phyloP scores from a whole-genome alignment of 371 early-diverging fungal species.

The Rhizopus microsporus region DNA sequence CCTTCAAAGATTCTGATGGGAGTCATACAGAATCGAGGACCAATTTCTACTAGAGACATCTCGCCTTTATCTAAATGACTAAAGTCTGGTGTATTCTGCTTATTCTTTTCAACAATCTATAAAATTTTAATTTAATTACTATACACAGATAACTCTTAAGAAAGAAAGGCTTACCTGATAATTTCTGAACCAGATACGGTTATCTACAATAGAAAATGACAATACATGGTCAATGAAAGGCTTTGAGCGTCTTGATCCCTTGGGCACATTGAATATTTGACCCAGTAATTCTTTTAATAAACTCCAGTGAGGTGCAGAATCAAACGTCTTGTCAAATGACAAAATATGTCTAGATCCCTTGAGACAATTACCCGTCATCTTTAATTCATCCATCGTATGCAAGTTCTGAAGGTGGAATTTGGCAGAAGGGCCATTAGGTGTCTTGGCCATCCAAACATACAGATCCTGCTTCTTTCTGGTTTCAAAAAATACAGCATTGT shows the following conservation, averaged over 20 bases:
- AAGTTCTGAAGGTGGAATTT: conserved; percentile 96
- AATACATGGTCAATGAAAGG: conserved; percentile 97
- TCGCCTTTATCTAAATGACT: conserved; percentile 65
- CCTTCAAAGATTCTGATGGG: conserved; percentile 94
- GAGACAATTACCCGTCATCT: conserved; percentile 96
- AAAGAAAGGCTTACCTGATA: conserved; percentile 71
- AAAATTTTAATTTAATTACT: conserved; percentile 7
- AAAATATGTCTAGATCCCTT: conserved; percentile 95
- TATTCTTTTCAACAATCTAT: conserved; percentile 59
- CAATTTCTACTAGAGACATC: conserved; percentile 90
- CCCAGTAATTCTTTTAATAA: conserved; percentile 90
- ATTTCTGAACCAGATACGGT: conserved; percentile 94
- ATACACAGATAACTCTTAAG: background rate
- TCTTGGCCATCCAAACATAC: conserved; percentile 94
- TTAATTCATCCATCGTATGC: conserved; percentile 98
- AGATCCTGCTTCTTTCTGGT: conserved; percentile 89
- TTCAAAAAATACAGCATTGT: conserved; percentile 96
- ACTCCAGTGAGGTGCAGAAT: conserved; percentile 76
- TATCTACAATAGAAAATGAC: conserved; percentile 87
- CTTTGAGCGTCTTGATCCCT: conserved; percentile 85
- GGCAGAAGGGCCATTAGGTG: conserved; percentile 93
- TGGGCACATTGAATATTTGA: conserved; percentile 90
- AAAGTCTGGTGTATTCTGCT: conserved; percentile 52
- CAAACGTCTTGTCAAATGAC: conserved; percentile 92
- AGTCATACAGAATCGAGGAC: conserved; percentile 95